Evolutionary conservation across 2,329 filamentous ascomycete genomes (phyloP).

Genomic region (Cordyceps militaris): DNA sequence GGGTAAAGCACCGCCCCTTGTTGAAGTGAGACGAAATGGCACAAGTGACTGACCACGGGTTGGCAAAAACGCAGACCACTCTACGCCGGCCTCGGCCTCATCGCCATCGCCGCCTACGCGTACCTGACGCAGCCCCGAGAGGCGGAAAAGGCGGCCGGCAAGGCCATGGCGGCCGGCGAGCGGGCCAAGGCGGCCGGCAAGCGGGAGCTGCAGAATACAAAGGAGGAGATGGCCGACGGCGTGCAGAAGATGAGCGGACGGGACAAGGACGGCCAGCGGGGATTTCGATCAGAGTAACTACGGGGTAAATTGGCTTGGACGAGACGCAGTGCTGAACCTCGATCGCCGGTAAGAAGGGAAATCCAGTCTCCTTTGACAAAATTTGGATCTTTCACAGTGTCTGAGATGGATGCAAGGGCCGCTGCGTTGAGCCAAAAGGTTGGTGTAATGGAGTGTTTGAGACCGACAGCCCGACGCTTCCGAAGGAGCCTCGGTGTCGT

Average conservation of each 20-base stretch:
- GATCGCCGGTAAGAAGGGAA: too few species aligned
- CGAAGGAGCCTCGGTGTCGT: too few species aligned
- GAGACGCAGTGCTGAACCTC: not conserved
- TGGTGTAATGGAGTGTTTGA: too few species aligned
- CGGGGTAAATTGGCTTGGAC: not conserved
- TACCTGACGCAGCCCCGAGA: conserved; percentile 20
- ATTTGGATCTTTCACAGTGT: too few species aligned
- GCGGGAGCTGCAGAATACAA: not conserved
- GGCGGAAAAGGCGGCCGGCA: not conserved
- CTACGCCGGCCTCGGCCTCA: conserved; percentile 23
- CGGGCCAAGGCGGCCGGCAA: not conserved
- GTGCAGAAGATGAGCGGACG: conserved; percentile 11
- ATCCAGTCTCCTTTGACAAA: too few species aligned
- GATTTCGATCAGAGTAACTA: conserved; percentile 8
- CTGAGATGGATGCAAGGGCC: too few species aligned
- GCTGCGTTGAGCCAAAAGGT: too few species aligned
- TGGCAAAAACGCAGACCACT: conserved; percentile 18
- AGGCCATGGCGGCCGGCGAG: not conserved
- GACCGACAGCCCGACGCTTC: too few species aligned
- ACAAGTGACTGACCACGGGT: not conserved
- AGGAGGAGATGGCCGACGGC: not conserved
- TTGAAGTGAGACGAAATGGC: not conserved
- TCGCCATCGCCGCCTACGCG: conserved; percentile 20
- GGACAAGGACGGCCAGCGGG: not conserved
- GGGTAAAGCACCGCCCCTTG: conserved; percentile 20